A percentile compares a stretch with the other conserved stretches of the same genome.
Evolutionary conservation across 2,329 filamentous ascomycete species (phyloP).

Genomic region (Pyricularia sp.): DNA sequence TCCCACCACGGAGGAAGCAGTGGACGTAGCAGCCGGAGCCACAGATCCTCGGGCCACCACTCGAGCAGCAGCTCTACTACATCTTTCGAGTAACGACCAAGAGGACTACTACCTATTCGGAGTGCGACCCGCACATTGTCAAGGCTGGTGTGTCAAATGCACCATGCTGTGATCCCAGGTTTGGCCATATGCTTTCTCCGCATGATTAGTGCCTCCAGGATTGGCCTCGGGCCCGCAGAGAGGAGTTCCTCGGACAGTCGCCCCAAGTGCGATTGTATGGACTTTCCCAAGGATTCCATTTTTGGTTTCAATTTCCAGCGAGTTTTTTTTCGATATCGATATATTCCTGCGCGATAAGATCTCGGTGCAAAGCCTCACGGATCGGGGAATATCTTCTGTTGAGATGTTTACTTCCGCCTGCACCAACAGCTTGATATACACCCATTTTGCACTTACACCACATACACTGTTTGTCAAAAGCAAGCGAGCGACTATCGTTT

Average conservation of each 20-base stretch:
- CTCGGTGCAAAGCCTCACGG: constrained; percentile 1
- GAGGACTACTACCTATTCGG: neutral
- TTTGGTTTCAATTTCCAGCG: neutral
- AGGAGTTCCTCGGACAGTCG: constrained; percentile 5
- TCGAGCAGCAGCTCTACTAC: constrained; percentile 55
- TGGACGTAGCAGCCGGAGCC: constrained; percentile 15
- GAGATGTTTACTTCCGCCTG: neutral
- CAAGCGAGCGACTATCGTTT: neutral
- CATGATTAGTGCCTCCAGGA: neutral
- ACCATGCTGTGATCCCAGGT: neutral
- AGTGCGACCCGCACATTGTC: neutral
- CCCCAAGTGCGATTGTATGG: neutral
- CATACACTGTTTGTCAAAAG: neutral
- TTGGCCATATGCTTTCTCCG: constrained; percentile 10
- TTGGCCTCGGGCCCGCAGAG: neutral
- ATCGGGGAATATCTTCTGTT: neutral
- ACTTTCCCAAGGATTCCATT: constrained; percentile 2
- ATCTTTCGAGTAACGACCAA: constrained; percentile 41
- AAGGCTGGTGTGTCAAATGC: neutral
- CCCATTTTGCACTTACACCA: neutral
- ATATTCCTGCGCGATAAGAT: neutral
- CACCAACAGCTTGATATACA: neutral
- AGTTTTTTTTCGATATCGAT: neutral
- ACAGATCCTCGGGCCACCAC: constrained; percentile 45
- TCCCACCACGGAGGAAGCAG: constrained; percentile 21